Percentiles rank a stretch among this genome's conserved stretches.
phyloP scores from a whole-genome alignment of 352 stramenopile genomes.

The Pythium periplocum region DNA sequence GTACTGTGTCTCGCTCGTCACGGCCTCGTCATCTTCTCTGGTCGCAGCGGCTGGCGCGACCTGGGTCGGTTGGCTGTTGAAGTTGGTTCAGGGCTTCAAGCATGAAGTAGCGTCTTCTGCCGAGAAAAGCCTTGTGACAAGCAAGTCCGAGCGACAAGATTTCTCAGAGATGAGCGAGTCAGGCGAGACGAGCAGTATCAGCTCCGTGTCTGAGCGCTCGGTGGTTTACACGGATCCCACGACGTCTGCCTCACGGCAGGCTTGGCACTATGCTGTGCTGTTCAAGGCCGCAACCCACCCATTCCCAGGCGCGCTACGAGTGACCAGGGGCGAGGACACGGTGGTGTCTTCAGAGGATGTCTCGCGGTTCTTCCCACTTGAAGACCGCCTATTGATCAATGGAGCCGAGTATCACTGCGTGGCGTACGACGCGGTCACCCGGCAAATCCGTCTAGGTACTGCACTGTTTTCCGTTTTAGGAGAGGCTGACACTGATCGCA shows the following conservation, averaged over 20 bases:
- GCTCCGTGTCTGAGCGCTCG: conserved; percentile 1
- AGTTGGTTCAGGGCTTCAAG: conserved; percentile 47
- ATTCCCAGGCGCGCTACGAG: conserved; percentile 41
- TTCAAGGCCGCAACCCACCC: conserved; percentile 47
- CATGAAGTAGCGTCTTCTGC: conserved; percentile 3
- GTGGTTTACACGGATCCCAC: conserved; percentile 26
- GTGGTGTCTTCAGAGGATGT: conserved; percentile 42
- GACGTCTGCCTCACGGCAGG: conserved; percentile 27
- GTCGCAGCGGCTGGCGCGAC: conserved; percentile 25
- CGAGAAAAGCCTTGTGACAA: conserved; percentile 3
- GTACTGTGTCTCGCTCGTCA: conserved; percentile 51
- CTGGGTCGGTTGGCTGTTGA: conserved; percentile 51
- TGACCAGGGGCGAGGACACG: conserved; percentile 31
- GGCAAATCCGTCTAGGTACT: conserved; percentile 39
- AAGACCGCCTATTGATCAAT: conserved; percentile 55
- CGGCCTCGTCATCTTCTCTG: conserved; percentile 16
- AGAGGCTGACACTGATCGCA: too few species aligned
- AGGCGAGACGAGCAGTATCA: too few species aligned
- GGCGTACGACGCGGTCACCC: conserved; percentile 32
- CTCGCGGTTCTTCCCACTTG: conserved; percentile 49
- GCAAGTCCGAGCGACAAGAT: conserved; percentile 1
- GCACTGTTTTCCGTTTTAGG: neutral
- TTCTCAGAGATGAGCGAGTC: conserved; percentile 6
- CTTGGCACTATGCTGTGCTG: conserved; percentile 76
- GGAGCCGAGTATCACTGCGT: conserved; percentile 38